Conservation (phyloP, 164 flowering plant species). For the Liriodendron chinense region DNA sequence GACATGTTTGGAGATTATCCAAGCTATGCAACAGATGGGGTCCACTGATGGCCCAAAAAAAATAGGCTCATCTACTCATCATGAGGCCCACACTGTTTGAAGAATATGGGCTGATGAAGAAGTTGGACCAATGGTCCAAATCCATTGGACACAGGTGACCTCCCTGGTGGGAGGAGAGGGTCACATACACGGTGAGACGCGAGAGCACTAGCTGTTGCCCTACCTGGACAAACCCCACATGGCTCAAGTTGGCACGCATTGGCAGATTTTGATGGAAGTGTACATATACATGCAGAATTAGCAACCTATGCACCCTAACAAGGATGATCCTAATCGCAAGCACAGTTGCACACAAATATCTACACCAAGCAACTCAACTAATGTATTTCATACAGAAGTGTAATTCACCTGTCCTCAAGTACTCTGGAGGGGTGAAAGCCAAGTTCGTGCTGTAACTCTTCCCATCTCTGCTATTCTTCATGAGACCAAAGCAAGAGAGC, state of each 20-base stretch:
- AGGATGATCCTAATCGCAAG: too few species aligned
- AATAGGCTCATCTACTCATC: too few species aligned
- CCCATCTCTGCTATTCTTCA: constrained; percentile 66
- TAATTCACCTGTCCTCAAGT: constrained; percentile 49
- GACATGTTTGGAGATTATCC: too few species aligned
- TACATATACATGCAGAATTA: background rate
- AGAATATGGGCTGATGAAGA: too few species aligned
- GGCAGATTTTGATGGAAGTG: background rate
- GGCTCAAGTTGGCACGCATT: too few species aligned
- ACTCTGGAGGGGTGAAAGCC: constrained; percentile 65
- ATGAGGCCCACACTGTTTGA: too few species aligned
- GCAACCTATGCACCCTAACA: background rate
- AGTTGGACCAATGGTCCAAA: too few species aligned
- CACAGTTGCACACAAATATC: background rate
- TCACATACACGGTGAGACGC: too few species aligned
- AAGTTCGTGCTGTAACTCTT: constrained; percentile 63
- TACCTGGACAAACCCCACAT: background rate
- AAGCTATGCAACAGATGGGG: too few species aligned
- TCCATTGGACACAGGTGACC: too few species aligned
- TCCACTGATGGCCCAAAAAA: too few species aligned
- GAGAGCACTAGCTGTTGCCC: background rate
- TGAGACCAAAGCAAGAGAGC: constrained; percentile 64
- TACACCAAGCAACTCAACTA: background rate
- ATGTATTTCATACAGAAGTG: background rate
- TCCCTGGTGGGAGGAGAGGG: too few species aligned